Evolutionary conservation across 148 eudicot genomes (phyloP).

Genomic region (Suaeda aralocaspica): DNA sequence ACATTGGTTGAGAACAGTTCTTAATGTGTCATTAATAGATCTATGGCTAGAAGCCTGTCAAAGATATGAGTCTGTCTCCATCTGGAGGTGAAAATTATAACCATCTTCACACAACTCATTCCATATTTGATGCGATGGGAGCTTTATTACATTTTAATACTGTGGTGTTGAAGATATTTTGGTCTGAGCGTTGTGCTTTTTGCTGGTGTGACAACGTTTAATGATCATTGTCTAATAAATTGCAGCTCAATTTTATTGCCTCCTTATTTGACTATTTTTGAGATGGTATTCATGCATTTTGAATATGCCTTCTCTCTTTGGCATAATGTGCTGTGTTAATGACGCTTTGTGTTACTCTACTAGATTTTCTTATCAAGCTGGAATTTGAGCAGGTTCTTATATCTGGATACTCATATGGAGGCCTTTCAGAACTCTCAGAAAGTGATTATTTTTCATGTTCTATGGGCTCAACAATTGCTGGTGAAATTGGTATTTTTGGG

Average conservation of each 20-base stretch:
- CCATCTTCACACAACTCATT: background rate
- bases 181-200: constrained; percentile 4
- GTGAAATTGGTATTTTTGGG: constrained; percentile 87
- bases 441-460: constrained; percentile 79
- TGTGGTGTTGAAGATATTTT: background rate
- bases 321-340: background rate
- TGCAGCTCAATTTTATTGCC: constrained; percentile 1
- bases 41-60: constrained; percentile 1
- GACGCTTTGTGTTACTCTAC: constrained; percentile 10
- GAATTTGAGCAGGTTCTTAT: constrained; percentile 66
- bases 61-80: background rate
- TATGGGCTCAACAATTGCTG: constrained; percentile 84
- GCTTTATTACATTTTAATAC: background rate
- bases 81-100: background rate
- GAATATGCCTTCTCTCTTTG: background rate
- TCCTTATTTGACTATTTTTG: constrained; percentile 8
- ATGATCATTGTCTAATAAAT: background rate
- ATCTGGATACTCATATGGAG: constrained; percentile 87
- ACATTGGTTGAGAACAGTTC: background rate
- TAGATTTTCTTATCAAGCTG: constrained; percentile 22
- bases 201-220: constrained; percentile 4
- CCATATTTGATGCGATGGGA: background rate
- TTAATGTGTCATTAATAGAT: background rate
- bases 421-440: constrained; percentile 84
- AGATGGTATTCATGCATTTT: constrained; percentile 1